phyloP scores from a whole-genome alignment of 345 rosid species.

The Hibiscus trionum region DNA sequence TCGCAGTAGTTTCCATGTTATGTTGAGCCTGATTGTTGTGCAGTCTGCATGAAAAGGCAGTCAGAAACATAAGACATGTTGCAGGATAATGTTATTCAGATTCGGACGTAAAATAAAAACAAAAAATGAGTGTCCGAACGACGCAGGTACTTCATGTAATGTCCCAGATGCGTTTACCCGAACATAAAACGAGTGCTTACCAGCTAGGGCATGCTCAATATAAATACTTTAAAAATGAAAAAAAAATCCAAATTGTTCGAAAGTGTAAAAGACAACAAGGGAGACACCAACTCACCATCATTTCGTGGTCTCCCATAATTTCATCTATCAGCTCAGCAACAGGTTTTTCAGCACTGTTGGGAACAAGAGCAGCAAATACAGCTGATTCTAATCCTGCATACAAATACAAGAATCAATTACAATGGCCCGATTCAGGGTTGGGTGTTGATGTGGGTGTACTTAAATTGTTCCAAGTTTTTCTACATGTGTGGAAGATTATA shows the following conservation, averaged over 20 bases:
- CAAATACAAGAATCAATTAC: too few species aligned
- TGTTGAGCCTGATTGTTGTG: neutral
- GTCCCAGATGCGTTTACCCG: too few species aligned
- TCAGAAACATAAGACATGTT: neutral
- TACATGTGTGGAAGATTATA: too few species aligned
- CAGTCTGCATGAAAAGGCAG: neutral
- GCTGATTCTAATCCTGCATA: slow-evolving; percentile 40
- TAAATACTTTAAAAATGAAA: neutral
- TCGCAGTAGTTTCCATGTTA: neutral
- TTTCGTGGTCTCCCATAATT: slow-evolving; percentile 88
- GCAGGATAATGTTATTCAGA: neutral
- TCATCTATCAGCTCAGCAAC: slow-evolving; percentile 64
- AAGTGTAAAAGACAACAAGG: neutral
- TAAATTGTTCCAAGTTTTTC: too few species aligned
- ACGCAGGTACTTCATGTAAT: too few species aligned
- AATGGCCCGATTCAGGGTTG: too few species aligned
- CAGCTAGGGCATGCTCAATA: too few species aligned
- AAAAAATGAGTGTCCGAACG: too few species aligned
- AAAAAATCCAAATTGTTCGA: neutral
- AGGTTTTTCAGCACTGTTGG: slow-evolving; percentile 68
- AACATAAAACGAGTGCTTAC: too few species aligned
- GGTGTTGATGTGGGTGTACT: too few species aligned
- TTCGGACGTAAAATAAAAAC: too few species aligned
- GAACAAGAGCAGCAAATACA: slow-evolving; percentile 82
- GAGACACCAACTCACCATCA: slow-evolving; percentile 47